Evolutionary conservation across 2,329 filamentous ascomycete genomes (phyloP), one percentile per base, ranked within the genome.

Genomic region (Exutisphaerella laricina): DNA sequence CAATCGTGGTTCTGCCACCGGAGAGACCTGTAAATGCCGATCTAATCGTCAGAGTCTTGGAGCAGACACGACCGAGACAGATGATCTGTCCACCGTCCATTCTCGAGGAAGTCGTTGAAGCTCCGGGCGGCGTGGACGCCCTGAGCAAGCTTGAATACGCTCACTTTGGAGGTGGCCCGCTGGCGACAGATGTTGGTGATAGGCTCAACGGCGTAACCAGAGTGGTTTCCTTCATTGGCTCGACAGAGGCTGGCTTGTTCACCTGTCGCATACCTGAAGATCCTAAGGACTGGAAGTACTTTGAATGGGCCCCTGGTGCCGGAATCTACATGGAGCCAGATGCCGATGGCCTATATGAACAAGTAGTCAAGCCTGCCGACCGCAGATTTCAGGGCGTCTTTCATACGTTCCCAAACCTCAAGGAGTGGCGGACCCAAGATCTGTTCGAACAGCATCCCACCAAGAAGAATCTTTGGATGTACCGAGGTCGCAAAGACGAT

Each of bases 381-480:
- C 13, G 45, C 39, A 31, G 41, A 21, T 42, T 43, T 16, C 53
- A 52, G 17, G 46, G 35, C 1, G 31, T 61, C 31, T 63, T 58
- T 43, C 33, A 48, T 40, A 62, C 56, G 2, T 65, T 65, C 41
- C 63, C 63, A 3, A 55, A 58, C 14, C 39, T 58, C 17, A 28
- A 56, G 5, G 58, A 58, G 29, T 61, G 64, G 39, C 56, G 46
- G 3, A 70, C 66, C 4, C 65, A 65, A 18, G 58, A 61, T 32
- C 34, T 61, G 9, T 61, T 53, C 33, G 44, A 47, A 23, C 23
- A 48, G 23, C 58, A 60, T 43, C 58, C 57, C 1, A 51, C 29
- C n/a, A 58, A 55, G 43, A 46, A 50, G 10, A 39, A 36, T 14
- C 48, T 57, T 4, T 61, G 56, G 57, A 38, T 41, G 6, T 59